These are phyloP conservation scores for Aspergillus flavus DNA, from an alignment of 2,329 filamentous ascomycete genomes.

Conservation along the genomic window DNA sequence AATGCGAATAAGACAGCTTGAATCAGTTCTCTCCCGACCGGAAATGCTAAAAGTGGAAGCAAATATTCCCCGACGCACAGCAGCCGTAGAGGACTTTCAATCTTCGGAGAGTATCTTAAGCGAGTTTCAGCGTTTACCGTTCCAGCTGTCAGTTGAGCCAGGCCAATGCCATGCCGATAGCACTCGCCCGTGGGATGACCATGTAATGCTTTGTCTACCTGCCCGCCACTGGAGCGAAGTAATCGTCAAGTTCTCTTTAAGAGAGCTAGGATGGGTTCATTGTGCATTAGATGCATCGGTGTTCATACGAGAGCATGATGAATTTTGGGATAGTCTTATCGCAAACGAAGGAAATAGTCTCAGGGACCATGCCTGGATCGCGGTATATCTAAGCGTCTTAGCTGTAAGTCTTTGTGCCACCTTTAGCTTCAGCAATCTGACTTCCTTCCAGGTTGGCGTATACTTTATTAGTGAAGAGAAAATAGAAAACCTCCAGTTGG, in stretches of 20 bases:
- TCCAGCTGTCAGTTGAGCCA: neutral
- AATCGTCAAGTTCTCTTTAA: neutral
- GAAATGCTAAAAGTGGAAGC: slow-evolving; percentile 4
- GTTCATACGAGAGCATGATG: neutral
- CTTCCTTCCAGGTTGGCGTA: neutral
- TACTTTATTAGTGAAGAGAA: neutral
- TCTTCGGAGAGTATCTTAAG: neutral
- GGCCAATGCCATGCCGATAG: neutral
- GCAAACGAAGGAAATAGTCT: neutral
- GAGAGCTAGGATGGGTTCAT: neutral
- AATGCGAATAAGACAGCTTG: slow-evolving; percentile 6
- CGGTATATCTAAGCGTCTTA: neutral
- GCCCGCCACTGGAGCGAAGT: neutral
- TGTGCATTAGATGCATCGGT: neutral
- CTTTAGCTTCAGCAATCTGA: neutral
- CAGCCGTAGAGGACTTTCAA: neutral
- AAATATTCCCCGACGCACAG: neutral
- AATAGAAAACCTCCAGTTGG: neutral
- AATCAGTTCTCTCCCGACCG: slow-evolving; percentile 4
- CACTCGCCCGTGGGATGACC: neutral
- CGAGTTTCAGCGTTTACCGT: neutral
- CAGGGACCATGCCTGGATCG: neutral
- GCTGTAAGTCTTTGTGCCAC: neutral
- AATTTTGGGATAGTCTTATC: neutral
- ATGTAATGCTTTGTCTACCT: neutral